A percentile compares a stretch with the other conserved stretches of the same genome.
Evolutionary conservation across 73 alveolate genomes (phyloP).

Genomic region (Uronychia setigera): DNA sequence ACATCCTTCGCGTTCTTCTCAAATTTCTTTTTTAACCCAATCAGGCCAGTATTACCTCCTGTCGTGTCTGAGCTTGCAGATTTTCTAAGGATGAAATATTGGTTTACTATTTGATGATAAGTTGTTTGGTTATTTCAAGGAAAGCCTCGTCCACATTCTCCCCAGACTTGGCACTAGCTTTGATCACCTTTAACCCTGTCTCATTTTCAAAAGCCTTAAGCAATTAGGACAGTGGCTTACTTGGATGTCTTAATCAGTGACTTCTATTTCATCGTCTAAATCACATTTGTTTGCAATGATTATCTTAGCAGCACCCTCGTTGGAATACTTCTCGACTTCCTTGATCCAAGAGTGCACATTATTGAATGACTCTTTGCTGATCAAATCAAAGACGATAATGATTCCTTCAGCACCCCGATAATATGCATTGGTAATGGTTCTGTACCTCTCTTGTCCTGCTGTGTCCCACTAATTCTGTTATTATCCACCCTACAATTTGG

Average conservation of each 20-base stretch:
- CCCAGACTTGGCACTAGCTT: conserved; percentile 65
- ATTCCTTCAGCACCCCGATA: conserved; percentile 71
- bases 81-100: no score
- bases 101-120: conserved; percentile 37
- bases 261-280: conserved; percentile 45
- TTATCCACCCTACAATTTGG: no score
- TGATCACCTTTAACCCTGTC: conserved; percentile 39
- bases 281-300: conserved; percentile 59
- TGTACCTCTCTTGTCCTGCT: conserved; percentile 63
- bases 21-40: no score
- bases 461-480: no score
- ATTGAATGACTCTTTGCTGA: conserved; percentile 53
- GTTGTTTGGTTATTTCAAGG: conserved; percentile 53
- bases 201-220: conserved; percentile 42
- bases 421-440: conserved; percentile 71
- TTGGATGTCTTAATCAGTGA: no score
- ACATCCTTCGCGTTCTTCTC: no score
- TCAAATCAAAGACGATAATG: conserved; percentile 57
- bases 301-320: conserved; percentile 47
- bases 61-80: no score
- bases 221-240: no score
- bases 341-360: conserved; percentile 63
- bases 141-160: conserved; percentile 64
- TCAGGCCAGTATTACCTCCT: no score
- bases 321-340: conserved; percentile 64